Evolutionary conservation across 352 stramenopile genomes (phyloP), one percentile per base, ranked within the genome.

Genomic region (Nothophytophthora sp.): DNA sequence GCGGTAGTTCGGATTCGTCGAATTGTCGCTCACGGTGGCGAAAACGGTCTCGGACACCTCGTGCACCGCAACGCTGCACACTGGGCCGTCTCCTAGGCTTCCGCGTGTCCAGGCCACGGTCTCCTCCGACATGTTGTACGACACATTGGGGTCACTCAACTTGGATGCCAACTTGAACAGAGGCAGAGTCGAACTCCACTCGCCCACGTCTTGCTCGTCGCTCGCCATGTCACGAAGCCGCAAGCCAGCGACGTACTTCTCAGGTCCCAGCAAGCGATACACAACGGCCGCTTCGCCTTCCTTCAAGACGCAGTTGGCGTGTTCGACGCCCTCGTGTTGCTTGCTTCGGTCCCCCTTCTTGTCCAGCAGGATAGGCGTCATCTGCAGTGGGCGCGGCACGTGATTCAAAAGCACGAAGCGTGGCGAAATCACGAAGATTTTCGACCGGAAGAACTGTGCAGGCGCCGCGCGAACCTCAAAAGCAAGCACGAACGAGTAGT

Each of bases 401-500:
- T 64, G 63, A 36, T 86, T 95, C 32, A 88, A 48, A 12, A 96
- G 50, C 24, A 95, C 67, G 50, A 81, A 93, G 5, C 86, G 78
- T 11, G 86, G 86, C 13, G 82, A 86, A 32, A 96, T 73, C 2
- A 86, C 64, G 23, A 93, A 57, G 32, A 96, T 87, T 63, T 92
- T 94, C 8, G 86, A 88, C 5, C 81, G 67, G 55, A 83, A 88
- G 40, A 95, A 96, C 50, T 94, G 86, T 0, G 68, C 76, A 29
- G 86, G 84, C 15, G 81, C 86, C 4, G 81, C 86, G n/a, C 79
- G 66, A 5, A 92, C 61, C 55, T 94, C 81, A 54, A 85, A 96
- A 36, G 83, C 80, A 34, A 96, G 63, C 35, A 95, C 75, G 25
- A 88, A 96, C 11, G 70, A 76, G 9, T 73, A 85, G 37, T 84